Conservation (phyloP, 2,329 filamentous ascomycete genomes). For the Exophiala oligosperma region DNA sequence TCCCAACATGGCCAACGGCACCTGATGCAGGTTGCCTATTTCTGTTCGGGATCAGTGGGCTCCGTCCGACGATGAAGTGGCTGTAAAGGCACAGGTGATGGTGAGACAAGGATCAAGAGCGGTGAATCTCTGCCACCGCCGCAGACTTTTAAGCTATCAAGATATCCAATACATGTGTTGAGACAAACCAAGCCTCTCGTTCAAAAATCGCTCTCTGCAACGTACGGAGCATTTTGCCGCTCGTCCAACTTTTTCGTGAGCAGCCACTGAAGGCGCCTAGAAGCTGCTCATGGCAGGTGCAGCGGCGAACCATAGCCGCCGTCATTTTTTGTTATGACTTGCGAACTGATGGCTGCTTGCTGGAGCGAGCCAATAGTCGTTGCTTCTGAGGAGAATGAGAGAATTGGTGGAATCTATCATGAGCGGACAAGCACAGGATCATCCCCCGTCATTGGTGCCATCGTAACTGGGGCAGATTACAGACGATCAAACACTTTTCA, state of each 20-base stretch:
- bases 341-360: not conserved
- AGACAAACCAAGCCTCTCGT: slow-evolving; percentile 5
- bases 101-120: slow-evolving; percentile 15
- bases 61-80: not conserved
- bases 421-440: not conserved
- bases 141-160: not conserved
- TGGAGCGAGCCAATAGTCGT: slow-evolving; percentile 11
- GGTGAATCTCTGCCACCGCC: not conserved
- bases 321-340: slow-evolving; percentile 5
- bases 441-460: slow-evolving; percentile 15
- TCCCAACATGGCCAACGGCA: not conserved
- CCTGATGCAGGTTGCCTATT: slow-evolving; percentile 1
- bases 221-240: not conserved
- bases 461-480: slow-evolving; percentile 11
- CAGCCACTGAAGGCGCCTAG: not conserved
- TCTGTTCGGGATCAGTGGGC: not conserved
- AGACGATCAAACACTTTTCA: not conserved
- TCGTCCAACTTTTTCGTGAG: too few relatives aligned
- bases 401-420: not conserved
- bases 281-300: slow-evolving; percentile 6
- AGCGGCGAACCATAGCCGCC: slow-evolving; percentile 20
- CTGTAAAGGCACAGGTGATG: not conserved
- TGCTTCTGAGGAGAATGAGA: not conserved
- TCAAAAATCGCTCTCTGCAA: not conserved
- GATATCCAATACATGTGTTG: slow-evolving; percentile 10